phyloP scores from a whole-genome alignment of 2,329 filamentous ascomycete genomes.

The Scedosporium apiospermum region DNA sequence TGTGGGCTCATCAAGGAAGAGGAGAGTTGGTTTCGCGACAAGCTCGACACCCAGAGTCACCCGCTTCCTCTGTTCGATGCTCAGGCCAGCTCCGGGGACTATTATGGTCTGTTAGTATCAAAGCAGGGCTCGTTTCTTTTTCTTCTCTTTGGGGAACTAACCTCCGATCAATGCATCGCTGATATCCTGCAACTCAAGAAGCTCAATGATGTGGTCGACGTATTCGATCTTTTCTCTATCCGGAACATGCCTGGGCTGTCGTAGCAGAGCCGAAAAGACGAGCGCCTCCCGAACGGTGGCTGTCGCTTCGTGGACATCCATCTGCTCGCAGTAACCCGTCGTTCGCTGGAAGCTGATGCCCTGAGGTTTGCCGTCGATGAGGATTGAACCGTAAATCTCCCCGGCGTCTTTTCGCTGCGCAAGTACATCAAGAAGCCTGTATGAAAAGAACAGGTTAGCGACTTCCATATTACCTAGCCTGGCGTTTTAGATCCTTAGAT shows the following conservation, averaged over 20 bases:
- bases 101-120: conserved; percentile 14
- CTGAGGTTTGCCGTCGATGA: conserved; percentile 51
- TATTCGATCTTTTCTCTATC: conserved; percentile 55
- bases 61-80: conserved; percentile 48
- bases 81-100: conserved; percentile 30
- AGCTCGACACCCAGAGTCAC: conserved; percentile 63
- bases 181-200: conserved; percentile 55
- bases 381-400: conserved; percentile 32
- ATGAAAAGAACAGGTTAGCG: not conserved
- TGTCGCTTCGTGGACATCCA: conserved; percentile 57
- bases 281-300: conserved; percentile 59
- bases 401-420: conserved; percentile 55
- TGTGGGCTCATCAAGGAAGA: conserved; percentile 63
- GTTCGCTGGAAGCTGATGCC: conserved; percentile 53
- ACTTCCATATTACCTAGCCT: not conserved
- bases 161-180: conserved; percentile 54
- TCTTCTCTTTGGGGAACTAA: conserved; percentile 12
- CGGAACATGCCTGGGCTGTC: conserved; percentile 48
- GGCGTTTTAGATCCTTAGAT: not conserved
- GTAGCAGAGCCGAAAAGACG: conserved; percentile 56
- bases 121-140: conserved; percentile 31
- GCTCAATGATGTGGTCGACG: conserved; percentile 55
- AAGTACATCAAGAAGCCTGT: conserved; percentile 51
- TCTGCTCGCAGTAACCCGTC: conserved; percentile 61
- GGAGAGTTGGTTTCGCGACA: conserved; percentile 56